Conservation (phyloP, 495 filamentous ascomycete species). For the Penicillium mononematosum region DNA sequence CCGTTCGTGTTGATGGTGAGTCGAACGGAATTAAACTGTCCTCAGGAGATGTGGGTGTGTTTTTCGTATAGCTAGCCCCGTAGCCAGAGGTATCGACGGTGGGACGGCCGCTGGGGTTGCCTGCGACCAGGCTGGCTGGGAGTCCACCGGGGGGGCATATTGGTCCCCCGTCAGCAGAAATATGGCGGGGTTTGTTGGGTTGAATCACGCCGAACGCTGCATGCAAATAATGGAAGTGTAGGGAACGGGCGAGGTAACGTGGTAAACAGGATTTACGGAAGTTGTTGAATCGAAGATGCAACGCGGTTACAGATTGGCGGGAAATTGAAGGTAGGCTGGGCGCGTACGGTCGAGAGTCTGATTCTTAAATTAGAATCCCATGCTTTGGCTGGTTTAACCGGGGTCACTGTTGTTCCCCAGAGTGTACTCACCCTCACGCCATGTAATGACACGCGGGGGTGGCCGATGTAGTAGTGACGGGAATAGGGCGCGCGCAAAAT, state of each 20-base stretch:
- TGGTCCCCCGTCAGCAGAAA: constrained; percentile 32
- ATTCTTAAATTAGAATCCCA: constrained; percentile 13
- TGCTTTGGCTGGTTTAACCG: not conserved
- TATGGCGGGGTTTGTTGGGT: constrained; percentile 9
- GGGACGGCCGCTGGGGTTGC: constrained; percentile 44
- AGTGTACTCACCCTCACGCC: constrained; percentile 26
- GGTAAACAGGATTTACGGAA: not conserved
- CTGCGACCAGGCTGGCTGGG: constrained; percentile 50
- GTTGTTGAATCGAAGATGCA: not conserved
- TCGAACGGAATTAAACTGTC: constrained; percentile 47
- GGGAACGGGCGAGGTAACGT: constrained; percentile 1
- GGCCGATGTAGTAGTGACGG: not conserved
- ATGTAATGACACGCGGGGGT: constrained; percentile 21
- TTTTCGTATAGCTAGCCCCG: constrained; percentile 35
- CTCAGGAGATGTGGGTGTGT: constrained; percentile 48
- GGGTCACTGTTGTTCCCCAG: constrained; percentile 4
- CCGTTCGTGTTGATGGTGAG: constrained; percentile 39
- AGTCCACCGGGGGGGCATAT: constrained; percentile 49
- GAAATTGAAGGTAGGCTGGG: constrained; percentile 6
- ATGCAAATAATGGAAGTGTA: constrained; percentile 20
- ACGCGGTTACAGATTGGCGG: constrained; percentile 2
- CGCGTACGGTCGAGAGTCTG: constrained; percentile 10
- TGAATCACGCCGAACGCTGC: constrained; percentile 20
- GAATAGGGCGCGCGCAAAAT: constrained; percentile 10
- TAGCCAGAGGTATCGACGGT: constrained; percentile 45